These are phyloP conservation scores for Yarrowia alimentaria DNA, from an alignment of 805 yeast genomes.

Conservation along the genomic window DNA sequence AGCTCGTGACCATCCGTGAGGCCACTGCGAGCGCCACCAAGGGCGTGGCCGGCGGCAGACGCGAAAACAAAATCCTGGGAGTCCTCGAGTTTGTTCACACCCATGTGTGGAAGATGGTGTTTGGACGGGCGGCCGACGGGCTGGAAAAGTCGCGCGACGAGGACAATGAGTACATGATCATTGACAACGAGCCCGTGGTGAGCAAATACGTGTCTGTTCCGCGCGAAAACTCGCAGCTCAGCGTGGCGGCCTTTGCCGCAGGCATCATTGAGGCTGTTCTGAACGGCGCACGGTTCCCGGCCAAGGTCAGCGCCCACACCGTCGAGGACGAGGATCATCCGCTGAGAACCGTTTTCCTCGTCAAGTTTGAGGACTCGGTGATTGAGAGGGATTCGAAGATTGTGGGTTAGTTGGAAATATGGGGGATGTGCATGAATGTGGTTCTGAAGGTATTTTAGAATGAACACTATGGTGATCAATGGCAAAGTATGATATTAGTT, in stretches of 20 bases:
- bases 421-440: too few relatives aligned
- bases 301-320: slow-evolving; percentile 78
- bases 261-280: slow-evolving; percentile 82
- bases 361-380: slow-evolving; percentile 54
- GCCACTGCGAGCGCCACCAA: slow-evolving; percentile 37
- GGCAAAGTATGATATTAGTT: too few relatives aligned
- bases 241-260: slow-evolving; percentile 79
- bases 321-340: slow-evolving; percentile 62
- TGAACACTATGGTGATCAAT: too few relatives aligned
- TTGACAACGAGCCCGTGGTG: slow-evolving; percentile 69
- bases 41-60: slow-evolving; percentile 32
- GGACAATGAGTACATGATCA: slow-evolving; percentile 73
- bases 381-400: slow-evolving; percentile 31
- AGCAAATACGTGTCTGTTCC: slow-evolving; percentile 76
- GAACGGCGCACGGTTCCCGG: slow-evolving; percentile 69
- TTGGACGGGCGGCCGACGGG: slow-evolving; percentile 72
- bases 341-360: slow-evolving; percentile 67
- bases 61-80: slow-evolving; percentile 66
- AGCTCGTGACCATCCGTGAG: slow-evolving; percentile 65
- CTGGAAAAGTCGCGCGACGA: slow-evolving; percentile 68
- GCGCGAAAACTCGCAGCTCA: slow-evolving; percentile 70
- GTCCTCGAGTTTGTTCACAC: slow-evolving; percentile 70
- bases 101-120: slow-evolving; percentile 67
- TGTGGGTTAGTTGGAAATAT: slow-evolving; percentile 8
- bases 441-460: too few relatives aligned